These are phyloP conservation scores for Gossypium raimondii DNA, from an alignment of 345 rosid species.

Conservation along the genomic window DNA sequence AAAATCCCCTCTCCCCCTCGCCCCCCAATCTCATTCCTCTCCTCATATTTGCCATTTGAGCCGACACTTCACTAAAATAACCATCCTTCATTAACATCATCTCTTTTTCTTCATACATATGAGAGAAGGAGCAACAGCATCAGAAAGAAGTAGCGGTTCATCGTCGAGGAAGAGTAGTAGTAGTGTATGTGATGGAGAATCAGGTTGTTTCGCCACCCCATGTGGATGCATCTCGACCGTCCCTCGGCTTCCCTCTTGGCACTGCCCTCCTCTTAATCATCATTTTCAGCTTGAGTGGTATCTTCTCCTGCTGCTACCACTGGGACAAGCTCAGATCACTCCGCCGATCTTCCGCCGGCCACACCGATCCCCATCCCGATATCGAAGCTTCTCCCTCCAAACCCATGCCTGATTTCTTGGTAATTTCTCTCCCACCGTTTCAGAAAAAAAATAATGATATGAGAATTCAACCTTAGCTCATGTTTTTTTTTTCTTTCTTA, in stretches of 20 bases:
- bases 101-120: slow-evolving; percentile 14
- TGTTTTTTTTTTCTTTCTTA: background rate
- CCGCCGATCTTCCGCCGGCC: slow-evolving; percentile 53
- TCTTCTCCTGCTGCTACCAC: slow-evolving; percentile 98
- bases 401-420: slow-evolving; percentile 36
- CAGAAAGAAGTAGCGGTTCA: background rate
- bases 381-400: slow-evolving; percentile 53
- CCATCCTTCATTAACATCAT: background rate
- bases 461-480: background rate
- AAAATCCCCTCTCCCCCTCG: background rate
- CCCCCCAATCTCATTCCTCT: background rate
- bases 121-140: slow-evolving; percentile 23
- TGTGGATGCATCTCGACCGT: slow-evolving; percentile 74
- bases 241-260: slow-evolving; percentile 91
- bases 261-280: slow-evolving; percentile 80
- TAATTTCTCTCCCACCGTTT: slow-evolving; percentile 21
- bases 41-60: background rate
- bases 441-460: background rate
- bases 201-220: slow-evolving; percentile 68
- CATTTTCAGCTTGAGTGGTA: slow-evolving; percentile 85
- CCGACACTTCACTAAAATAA: background rate
- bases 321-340: slow-evolving; percentile 91
- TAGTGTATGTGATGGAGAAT: slow-evolving; percentile 50
- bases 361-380: slow-evolving; percentile 39
- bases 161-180: background rate